These are phyloP conservation scores for Ophiostoma novo-ulmi DNA, from an alignment of 2,329 filamentous ascomycete genomes.

Conservation along the genomic window DNA sequence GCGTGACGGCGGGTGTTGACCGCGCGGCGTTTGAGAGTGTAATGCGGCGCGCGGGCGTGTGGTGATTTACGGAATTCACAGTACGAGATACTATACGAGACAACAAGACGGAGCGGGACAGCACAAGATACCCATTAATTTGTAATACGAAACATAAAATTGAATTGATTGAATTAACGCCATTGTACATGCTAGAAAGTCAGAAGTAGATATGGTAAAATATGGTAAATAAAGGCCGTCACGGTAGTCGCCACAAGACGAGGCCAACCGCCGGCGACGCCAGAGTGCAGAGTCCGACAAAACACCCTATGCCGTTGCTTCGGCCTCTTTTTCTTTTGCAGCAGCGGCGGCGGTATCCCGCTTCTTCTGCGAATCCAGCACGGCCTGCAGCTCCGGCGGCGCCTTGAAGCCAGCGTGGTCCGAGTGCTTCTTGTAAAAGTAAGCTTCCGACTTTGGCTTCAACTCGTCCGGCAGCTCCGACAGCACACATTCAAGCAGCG, in stretches of 20 bases:
- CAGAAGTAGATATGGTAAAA: neutral
- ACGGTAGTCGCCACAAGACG: neutral
- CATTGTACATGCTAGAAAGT: constrained; percentile 20
- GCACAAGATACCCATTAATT: neutral
- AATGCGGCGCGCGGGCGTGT: constrained; percentile 78
- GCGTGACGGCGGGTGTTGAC: constrained; percentile 64
- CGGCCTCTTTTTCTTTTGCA: neutral
- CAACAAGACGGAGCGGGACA: neutral
- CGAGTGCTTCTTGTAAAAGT: constrained; percentile 84
- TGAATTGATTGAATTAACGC: constrained; percentile 14
- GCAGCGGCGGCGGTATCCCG: constrained; percentile 36
- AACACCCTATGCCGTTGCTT: neutral
- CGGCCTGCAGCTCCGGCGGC: constrained; percentile 53
- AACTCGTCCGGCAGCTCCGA: constrained; percentile 68
- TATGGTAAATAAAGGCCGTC: neutral
- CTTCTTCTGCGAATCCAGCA: constrained; percentile 52
- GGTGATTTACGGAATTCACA: constrained; percentile 41
- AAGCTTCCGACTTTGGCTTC: constrained; percentile 63
- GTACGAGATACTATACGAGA: neutral
- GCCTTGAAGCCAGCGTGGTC: constrained; percentile 79
- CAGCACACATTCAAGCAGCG: constrained; percentile 66
- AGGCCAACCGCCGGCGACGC: neutral
- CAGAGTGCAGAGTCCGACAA: neutral
- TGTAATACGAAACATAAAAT: neutral
- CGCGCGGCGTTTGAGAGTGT: constrained; percentile 80